Percentiles rank a stretch among this genome's conserved stretches.
These are phyloP conservation scores for Pythium pectinolyticum DNA, from an alignment of 352 stramenopile genomes.

Conservation along the genomic window DNA sequence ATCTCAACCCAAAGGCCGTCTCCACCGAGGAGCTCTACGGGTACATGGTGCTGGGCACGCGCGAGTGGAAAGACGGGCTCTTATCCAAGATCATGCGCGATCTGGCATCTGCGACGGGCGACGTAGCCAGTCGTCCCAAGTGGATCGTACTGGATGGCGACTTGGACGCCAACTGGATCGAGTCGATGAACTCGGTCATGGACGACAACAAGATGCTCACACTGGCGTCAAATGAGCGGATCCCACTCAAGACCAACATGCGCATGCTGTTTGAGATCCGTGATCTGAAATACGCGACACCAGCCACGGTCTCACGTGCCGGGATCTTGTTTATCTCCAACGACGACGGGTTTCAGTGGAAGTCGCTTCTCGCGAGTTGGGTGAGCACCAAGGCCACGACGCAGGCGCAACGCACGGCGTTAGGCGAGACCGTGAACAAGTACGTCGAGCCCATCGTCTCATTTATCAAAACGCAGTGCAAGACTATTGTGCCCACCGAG, in stretches of 20 bases:
- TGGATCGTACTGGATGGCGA: slow-evolving; percentile 96
- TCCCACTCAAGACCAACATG: slow-evolving; percentile 94
- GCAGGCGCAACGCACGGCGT: slow-evolving; percentile 46
- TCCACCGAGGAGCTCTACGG: slow-evolving; percentile 97
- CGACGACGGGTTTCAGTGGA: slow-evolving; percentile 91
- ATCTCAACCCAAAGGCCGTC: slow-evolving; percentile 95
- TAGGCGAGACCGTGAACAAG: slow-evolving; percentile 75
- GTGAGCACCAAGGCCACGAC: slow-evolving; percentile 70
- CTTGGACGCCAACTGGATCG: slow-evolving; percentile 86
- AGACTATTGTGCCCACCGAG: slow-evolving; percentile 88
- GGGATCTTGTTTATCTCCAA: slow-evolving; percentile 96
- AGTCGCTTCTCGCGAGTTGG: slow-evolving; percentile 91
- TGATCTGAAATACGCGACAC: slow-evolving; percentile 93
- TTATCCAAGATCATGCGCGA: slow-evolving; percentile 95
- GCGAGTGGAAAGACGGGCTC: slow-evolving; percentile 96
- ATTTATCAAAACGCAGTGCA: slow-evolving; percentile 87
- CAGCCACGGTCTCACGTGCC: slow-evolving; percentile 92
- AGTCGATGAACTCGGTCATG: slow-evolving; percentile 91
- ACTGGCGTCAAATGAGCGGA: slow-evolving; percentile 94
- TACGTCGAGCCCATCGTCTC: slow-evolving; percentile 86
- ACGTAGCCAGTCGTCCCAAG: slow-evolving; percentile 62
- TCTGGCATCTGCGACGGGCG: slow-evolving; percentile 56
- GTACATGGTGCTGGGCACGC: slow-evolving; percentile 92
- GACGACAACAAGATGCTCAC: slow-evolving; percentile 90
- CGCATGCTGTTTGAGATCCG: slow-evolving; percentile 96